phyloP scores from a whole-genome alignment of 1,284 basidiomycete genomes.

The Cryptococcus sp. region DNA sequence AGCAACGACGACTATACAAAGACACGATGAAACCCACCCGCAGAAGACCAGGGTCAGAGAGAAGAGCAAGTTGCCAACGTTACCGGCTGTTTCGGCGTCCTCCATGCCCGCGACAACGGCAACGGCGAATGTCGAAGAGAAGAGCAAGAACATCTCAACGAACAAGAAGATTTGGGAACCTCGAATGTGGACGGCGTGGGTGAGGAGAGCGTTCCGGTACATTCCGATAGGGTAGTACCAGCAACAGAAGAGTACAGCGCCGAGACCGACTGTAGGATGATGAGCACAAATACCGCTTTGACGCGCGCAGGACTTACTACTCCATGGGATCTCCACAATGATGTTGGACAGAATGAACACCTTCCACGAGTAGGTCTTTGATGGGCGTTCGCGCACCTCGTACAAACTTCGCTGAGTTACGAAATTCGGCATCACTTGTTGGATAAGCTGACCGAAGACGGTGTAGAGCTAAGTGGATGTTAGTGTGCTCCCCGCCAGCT shows the following conservation, averaged over 20 bases:
- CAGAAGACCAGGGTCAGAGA: slow-evolving; percentile 55
- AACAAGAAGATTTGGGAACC: slow-evolving; percentile 51
- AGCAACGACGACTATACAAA: neutral
- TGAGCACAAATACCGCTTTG: neutral
- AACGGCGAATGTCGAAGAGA: slow-evolving; percentile 53
- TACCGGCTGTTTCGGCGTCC: slow-evolving; percentile 53
- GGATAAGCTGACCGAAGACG: slow-evolving; percentile 54
- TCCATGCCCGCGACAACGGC: slow-evolving; percentile 49
- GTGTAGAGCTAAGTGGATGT: slow-evolving; percentile 44
- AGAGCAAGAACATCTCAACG: slow-evolving; percentile 51
- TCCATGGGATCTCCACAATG: slow-evolving; percentile 52
- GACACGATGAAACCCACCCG: slow-evolving; percentile 30
- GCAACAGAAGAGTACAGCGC: slow-evolving; percentile 52
- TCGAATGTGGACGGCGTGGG: slow-evolving; percentile 42
- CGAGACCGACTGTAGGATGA: slow-evolving; percentile 55
- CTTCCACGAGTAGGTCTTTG: slow-evolving; percentile 81
- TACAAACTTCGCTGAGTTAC: slow-evolving; percentile 62
- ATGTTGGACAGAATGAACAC: slow-evolving; percentile 59
- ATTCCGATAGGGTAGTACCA: slow-evolving; percentile 56
- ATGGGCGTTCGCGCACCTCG: slow-evolving; percentile 71
- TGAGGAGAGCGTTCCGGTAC: slow-evolving; percentile 49
- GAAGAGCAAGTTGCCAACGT: slow-evolving; percentile 54
- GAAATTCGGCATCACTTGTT: slow-evolving; percentile 56
- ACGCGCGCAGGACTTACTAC: slow-evolving; percentile 15
- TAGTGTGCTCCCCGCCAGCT: neutral